Evolutionary conservation across 2,329 filamentous ascomycete genomes (phyloP).

Genomic region (Fusarium succisae): DNA sequence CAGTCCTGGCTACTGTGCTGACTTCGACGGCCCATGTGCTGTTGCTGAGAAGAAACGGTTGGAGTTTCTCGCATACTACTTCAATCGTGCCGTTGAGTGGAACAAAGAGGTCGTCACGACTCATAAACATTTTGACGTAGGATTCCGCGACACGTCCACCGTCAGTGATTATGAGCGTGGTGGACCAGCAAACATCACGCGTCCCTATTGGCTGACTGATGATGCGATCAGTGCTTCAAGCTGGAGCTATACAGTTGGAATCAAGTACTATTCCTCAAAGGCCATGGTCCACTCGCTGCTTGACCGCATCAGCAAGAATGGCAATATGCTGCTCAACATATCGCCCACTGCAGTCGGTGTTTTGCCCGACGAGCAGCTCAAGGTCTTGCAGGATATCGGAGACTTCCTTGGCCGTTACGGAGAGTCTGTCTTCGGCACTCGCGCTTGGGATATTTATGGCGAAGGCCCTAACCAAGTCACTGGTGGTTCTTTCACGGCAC

Average conservation of each 20-base stretch:
- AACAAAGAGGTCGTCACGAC: conserved; percentile 6
- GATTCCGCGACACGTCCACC: conserved; percentile 13
- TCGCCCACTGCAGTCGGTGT: conserved; percentile 5
- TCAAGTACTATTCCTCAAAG: conserved; percentile 18
- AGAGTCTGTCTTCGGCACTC: background rate
- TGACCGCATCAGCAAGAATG: conserved; percentile 13
- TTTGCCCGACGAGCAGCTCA: background rate
- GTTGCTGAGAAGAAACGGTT: background rate
- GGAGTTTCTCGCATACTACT: conserved; percentile 12
- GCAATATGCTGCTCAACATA: conserved; percentile 11
- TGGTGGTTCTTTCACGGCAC: conserved; percentile 4
- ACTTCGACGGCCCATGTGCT: conserved; percentile 1
- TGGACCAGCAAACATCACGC: conserved; percentile 1
- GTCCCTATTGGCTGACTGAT: conserved; percentile 11
- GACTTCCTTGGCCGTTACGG: conserved; percentile 4
- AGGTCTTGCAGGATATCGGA: conserved; percentile 6
- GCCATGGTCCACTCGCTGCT: conserved; percentile 11
- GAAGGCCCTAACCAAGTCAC: conserved; percentile 7
- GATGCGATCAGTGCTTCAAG: conserved; percentile 14
- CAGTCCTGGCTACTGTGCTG: background rate
- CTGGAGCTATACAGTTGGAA: conserved; percentile 12
- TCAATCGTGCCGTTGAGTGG: conserved; percentile 11
- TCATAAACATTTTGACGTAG: conserved; percentile 11
- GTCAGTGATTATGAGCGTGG: conserved; percentile 13
- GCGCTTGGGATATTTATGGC: conserved; percentile 7